Evolutionary conservation across 176 grass and related monocot genomes (phyloP).

Genomic region (Ananas comosus): DNA sequence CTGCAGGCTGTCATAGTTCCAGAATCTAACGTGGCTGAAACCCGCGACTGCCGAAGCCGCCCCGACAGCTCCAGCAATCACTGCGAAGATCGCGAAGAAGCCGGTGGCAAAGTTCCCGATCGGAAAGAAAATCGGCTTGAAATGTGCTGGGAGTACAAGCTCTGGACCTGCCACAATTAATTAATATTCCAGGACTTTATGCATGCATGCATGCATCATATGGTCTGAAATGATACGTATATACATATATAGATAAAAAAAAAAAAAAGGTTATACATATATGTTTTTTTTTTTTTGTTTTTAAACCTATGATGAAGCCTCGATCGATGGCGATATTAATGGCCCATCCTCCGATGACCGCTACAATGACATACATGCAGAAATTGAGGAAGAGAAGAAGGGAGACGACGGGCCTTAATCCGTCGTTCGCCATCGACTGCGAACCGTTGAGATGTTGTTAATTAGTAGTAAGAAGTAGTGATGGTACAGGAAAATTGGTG

Average conservation of each 20-base stretch:
- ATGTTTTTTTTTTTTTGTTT: no score
- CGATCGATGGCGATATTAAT: conserved; percentile 45
- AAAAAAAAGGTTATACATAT: no score
- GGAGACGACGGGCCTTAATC: conserved; percentile 37
- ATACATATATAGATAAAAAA: background rate
- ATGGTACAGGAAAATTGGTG: background rate
- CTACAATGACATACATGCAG: conserved; percentile 66
- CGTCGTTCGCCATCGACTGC: conserved; percentile 32
- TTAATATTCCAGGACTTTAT: background rate
- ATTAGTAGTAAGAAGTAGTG: conserved; percentile 1
- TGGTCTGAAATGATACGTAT: background rate
- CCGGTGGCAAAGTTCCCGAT: conserved; percentile 91
- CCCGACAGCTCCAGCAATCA: conserved; percentile 55
- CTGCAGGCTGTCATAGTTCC: conserved; percentile 58
- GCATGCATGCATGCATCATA: background rate
- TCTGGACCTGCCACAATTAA: conserved; percentile 34
- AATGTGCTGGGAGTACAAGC: conserved; percentile 63
- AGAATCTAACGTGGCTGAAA: conserved; percentile 50
- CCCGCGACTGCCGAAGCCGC: conserved; percentile 47
- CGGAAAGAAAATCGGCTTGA: conserved; percentile 71
- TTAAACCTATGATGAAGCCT: conserved; percentile 93
- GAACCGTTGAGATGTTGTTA: background rate
- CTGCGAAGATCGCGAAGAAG: conserved; percentile 78
- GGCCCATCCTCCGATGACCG: conserved; percentile 71
- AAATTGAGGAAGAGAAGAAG: conserved; percentile 65